phyloP scores from a whole-genome alignment of 2,329 filamentous ascomycete species.

The Scedosporium dehoogii region DNA sequence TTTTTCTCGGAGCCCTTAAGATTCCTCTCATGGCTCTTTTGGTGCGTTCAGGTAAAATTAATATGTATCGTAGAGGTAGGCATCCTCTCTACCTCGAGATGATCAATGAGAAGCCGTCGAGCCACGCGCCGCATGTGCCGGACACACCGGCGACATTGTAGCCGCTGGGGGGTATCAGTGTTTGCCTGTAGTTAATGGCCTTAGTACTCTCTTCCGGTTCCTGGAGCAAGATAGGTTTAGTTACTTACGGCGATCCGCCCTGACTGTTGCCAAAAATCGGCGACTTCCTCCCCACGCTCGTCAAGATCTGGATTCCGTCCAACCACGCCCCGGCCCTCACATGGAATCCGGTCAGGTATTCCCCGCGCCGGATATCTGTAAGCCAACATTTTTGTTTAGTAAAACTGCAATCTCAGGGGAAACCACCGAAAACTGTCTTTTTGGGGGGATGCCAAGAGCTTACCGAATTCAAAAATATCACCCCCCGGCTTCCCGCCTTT shows the following conservation, averaged over 20 bases:
- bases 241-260: conserved; percentile 78
- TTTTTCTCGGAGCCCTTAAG: too few species aligned
- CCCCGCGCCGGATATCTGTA: conserved; percentile 71
- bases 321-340: conserved; percentile 74
- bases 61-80: too few species aligned
- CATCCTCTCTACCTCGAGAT: conserved; percentile 28
- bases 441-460: conserved; percentile 21
- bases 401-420: not conserved
- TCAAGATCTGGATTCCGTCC: conserved; percentile 82
- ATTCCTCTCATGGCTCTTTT: not conserved
- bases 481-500: conserved; percentile 59
- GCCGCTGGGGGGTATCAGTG: conserved; percentile 77
- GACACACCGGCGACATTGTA: conserved; percentile 83
- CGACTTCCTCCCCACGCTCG: conserved; percentile 78
- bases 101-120: conserved; percentile 79
- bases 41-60: not conserved
- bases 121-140: conserved; percentile 69
- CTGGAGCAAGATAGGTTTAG: too few species aligned
- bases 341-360: conserved; percentile 79
- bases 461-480: conserved; percentile 69
- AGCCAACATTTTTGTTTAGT: conserved; percentile 1
- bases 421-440: not conserved
- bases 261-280: conserved; percentile 71
- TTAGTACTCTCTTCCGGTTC: not conserved
- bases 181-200: conserved; percentile 53